Conservation (phyloP, 176 grass and related monocot species). For the Aegilops speltoides region DNA sequence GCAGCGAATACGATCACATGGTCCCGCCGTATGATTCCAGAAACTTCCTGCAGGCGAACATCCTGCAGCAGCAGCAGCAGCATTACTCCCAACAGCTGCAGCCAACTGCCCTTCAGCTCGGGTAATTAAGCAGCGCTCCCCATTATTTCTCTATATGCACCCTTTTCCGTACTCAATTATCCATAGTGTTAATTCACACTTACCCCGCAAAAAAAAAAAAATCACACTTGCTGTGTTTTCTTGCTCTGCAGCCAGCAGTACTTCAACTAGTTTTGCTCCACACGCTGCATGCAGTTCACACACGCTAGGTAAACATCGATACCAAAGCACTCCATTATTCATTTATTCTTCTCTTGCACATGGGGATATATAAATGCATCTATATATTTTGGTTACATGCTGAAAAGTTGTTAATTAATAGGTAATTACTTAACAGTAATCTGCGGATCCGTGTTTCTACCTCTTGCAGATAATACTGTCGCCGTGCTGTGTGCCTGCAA, state of each 20-base stretch:
- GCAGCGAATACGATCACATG: conserved; percentile 65
- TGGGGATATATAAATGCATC: not conserved
- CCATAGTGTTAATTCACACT: not conserved
- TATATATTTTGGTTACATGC: not conserved
- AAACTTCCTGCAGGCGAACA: conserved; percentile 76
- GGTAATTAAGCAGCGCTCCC: conserved; percentile 33
- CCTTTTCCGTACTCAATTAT: not conserved
- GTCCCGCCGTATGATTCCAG: conserved; percentile 66
- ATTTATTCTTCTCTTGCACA: not conserved
- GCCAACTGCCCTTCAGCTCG: conserved; percentile 80
- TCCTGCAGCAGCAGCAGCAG: conserved; percentile 63
- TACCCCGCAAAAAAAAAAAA: not conserved
- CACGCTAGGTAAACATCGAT: conserved; percentile 1
- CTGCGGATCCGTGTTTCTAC: not conserved
- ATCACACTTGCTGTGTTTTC: not conserved
- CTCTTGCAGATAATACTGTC: conserved; percentile 34
- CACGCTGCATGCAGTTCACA: not conserved
- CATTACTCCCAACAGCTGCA: conserved; percentile 69
- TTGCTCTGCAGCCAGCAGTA: conserved; percentile 27
- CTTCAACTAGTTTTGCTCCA: conserved; percentile 7
- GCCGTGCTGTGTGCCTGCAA: not conserved
- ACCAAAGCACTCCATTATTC: not conserved
- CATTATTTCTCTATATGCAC: not conserved
- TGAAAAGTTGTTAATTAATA: not conserved
- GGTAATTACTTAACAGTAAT: not conserved